These are phyloP conservation scores for Nigrospora oryzae DNA, from an alignment of 2,329 filamentous ascomycete genomes.

Conservation along the genomic window DNA sequence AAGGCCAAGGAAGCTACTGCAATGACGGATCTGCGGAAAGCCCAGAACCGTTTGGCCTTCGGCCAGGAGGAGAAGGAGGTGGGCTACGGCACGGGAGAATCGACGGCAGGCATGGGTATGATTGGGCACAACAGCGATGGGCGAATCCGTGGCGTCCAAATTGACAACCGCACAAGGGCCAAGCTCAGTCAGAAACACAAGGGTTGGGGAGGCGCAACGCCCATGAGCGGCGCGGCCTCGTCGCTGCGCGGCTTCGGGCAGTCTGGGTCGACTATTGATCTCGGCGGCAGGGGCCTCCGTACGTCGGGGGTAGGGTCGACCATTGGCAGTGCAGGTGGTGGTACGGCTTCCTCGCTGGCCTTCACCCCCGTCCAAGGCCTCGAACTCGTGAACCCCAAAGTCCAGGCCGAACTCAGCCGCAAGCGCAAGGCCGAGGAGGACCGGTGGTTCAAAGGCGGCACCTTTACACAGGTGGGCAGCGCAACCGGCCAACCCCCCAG, in stretches of 20 bases:
- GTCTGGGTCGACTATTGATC: slow-evolving; percentile 52
- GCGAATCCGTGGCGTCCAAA: slow-evolving; percentile 78
- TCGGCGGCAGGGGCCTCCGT: slow-evolving; percentile 72
- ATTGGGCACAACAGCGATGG: slow-evolving; percentile 83
- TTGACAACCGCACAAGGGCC: slow-evolving; percentile 87
- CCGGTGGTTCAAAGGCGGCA: slow-evolving; percentile 94
- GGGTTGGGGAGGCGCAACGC: slow-evolving; percentile 76
- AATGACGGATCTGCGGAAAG: slow-evolving; percentile 93
- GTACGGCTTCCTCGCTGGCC: slow-evolving; percentile 75
- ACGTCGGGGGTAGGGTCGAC: slow-evolving; percentile 73
- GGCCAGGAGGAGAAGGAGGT: slow-evolving; percentile 93
- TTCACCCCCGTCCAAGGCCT: slow-evolving; percentile 94
- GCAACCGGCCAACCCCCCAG: slow-evolving; percentile 48
- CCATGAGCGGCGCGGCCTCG: slow-evolving; percentile 61
- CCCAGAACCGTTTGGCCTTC: slow-evolving; percentile 92
- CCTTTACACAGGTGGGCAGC: slow-evolving; percentile 77
- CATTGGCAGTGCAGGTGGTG: slow-evolving; percentile 40
- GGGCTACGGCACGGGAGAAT: slow-evolving; percentile 80
- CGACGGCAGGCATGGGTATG: slow-evolving; percentile 87
- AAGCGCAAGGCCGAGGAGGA: slow-evolving; percentile 94
- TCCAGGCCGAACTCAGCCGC: slow-evolving; percentile 75
- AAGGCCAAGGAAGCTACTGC: slow-evolving; percentile 96
- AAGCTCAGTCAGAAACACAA: slow-evolving; percentile 94
- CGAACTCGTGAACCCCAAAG: slow-evolving; percentile 90
- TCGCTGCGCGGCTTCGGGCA: slow-evolving; percentile 74